phyloP scores from a whole-genome alignment of 257 asterid species.

The Cordia subcordata region DNA sequence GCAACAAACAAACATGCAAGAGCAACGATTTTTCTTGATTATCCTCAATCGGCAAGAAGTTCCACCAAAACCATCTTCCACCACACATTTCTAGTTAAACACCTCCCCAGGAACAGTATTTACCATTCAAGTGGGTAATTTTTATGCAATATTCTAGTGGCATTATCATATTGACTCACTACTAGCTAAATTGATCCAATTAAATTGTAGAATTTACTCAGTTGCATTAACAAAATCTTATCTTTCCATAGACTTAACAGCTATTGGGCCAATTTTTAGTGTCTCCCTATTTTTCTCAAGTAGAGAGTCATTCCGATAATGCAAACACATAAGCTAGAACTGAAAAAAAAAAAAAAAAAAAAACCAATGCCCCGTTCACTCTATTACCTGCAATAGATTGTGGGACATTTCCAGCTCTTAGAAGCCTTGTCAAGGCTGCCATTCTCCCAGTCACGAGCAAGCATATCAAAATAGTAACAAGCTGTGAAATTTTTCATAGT shows the following conservation, averaged over 20 bases:
- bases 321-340: not conserved
- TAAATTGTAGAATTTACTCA: too few species aligned
- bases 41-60: not conserved
- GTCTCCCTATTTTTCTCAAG: not conserved
- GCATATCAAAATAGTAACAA: constrained; percentile 47
- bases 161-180: too few species aligned
- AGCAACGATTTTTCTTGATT: not conserved
- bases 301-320: not conserved
- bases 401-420: constrained; percentile 42
- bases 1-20: not conserved
- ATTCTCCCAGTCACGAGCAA: constrained; percentile 63
- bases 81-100: too few species aligned
- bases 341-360: too few species aligned
- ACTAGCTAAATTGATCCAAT: too few species aligned
- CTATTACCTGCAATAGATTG: constrained; percentile 50
- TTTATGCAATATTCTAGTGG: too few species aligned
- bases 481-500: constrained; percentile 16
- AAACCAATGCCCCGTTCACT: not conserved
- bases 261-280: too few species aligned
- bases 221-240: not conserved
- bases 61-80: too few species aligned
- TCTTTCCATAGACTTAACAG: not conserved
- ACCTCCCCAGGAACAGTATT: too few species aligned
- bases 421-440: constrained; percentile 76
- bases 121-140: too few species aligned